phyloP scores from a whole-genome alignment of 768 basidiomycete species.

The Termitomyces sp. region DNA sequence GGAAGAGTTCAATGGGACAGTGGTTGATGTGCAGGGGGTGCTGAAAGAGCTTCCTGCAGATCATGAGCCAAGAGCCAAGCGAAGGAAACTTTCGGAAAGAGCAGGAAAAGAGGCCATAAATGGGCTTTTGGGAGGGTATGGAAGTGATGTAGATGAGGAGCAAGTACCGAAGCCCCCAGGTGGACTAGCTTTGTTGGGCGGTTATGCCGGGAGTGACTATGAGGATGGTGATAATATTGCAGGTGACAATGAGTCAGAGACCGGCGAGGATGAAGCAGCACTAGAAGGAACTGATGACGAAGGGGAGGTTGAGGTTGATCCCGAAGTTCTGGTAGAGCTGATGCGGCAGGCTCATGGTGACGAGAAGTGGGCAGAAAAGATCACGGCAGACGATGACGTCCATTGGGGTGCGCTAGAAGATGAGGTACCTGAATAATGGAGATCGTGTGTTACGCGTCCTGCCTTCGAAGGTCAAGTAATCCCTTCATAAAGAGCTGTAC shows the following conservation, averaged over 20 bases:
- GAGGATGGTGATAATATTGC: slow-evolving; percentile 20
- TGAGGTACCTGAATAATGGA: slow-evolving; percentile 18
- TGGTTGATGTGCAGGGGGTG: slow-evolving; percentile 51
- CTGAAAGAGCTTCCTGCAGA: slow-evolving; percentile 25
- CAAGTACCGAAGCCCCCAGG: slow-evolving; percentile 22
- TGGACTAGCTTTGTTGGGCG: slow-evolving; percentile 32
- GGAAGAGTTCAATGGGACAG: slow-evolving; percentile 56
- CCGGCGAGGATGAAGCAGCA: slow-evolving; percentile 24
- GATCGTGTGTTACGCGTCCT: slow-evolving; percentile 44
- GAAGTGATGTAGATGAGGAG: slow-evolving; percentile 37
- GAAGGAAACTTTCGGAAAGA: slow-evolving; percentile 46
- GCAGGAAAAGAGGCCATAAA: slow-evolving; percentile 51
- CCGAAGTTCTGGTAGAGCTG: slow-evolving; percentile 35
- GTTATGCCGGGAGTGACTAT: slow-evolving; percentile 47
- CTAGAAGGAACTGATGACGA: slow-evolving; percentile 14
- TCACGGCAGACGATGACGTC: slow-evolving; percentile 36
- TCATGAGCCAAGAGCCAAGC: slow-evolving; percentile 39
- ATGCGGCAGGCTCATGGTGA: slow-evolving; percentile 29
- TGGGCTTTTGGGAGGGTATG: slow-evolving; percentile 56
- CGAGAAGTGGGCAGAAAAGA: slow-evolving; percentile 20
- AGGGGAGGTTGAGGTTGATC: slow-evolving; percentile 27
- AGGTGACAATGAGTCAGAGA: slow-evolving; percentile 18
- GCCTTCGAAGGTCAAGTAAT: slow-evolving; percentile 67
- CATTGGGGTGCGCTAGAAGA: slow-evolving; percentile 43
- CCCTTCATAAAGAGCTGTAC: slow-evolving; percentile 85